Percentiles rank a stretch among this genome's conserved stretches.
phyloP scores from a whole-genome alignment of 2,329 filamentous ascomycete species.

The Exophiala sp. region DNA sequence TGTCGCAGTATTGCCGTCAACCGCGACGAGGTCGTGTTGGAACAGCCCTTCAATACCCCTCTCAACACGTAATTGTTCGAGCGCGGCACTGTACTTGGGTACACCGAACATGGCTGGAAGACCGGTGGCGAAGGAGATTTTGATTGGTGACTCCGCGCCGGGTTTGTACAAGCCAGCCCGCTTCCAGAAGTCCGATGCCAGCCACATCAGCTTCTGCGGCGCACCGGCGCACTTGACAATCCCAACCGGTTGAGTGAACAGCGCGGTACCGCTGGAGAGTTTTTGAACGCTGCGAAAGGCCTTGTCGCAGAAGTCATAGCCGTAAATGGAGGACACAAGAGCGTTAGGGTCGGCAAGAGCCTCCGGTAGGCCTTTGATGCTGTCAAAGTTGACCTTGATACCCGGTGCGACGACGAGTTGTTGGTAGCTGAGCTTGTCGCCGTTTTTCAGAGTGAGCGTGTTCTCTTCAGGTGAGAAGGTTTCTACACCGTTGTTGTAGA shows the following conservation, averaged over 20 bases:
- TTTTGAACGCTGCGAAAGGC: conserved; percentile 48
- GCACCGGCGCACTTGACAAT: conserved; percentile 60
- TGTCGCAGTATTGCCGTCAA: conserved; percentile 68
- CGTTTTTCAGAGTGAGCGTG: conserved; percentile 52
- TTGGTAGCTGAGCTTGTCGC: conserved; percentile 58
- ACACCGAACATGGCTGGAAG: conserved; percentile 59
- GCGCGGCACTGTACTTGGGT: conserved; percentile 55
- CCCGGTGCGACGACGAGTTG: conserved; percentile 63
- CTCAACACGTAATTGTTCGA: conserved; percentile 54
- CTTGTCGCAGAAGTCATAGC: conserved; percentile 56
- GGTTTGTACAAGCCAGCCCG: conserved; percentile 50
- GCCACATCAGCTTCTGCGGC: conserved; percentile 62
- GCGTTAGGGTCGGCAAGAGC: conserved; percentile 49
- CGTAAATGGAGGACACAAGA: conserved; percentile 56
- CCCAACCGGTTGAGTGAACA: conserved; percentile 60
- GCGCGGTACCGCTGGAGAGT: conserved; percentile 50
- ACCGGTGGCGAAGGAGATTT: conserved; percentile 55
- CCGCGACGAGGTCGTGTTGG: conserved; percentile 70
- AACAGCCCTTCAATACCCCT: conserved; percentile 58
- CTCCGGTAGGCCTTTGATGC: conserved; percentile 56
- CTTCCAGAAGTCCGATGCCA: conserved; percentile 60
- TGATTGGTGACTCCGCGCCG: conserved; percentile 42
- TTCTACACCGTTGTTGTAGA: conserved; percentile 54
- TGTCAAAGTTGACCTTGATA: conserved; percentile 50
- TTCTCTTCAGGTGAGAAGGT: conserved; percentile 57